These are phyloP conservation scores for Leishmania martiniquensis DNA, from an alignment of 208 protist genomes.

Conservation along the genomic window DNA sequence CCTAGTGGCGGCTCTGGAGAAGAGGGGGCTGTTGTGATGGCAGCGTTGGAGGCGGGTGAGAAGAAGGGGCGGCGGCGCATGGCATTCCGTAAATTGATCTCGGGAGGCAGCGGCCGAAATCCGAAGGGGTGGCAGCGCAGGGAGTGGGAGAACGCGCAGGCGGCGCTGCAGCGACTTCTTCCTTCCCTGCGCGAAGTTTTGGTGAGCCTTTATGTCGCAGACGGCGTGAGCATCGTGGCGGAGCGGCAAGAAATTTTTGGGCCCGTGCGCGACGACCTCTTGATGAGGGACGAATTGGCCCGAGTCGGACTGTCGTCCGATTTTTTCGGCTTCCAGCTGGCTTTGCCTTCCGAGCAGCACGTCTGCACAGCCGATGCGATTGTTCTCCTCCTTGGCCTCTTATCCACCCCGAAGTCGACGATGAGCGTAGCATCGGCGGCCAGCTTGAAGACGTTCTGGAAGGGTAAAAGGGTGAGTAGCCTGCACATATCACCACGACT, in stretches of 20 bases:
- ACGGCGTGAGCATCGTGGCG: slow-evolving; percentile 24
- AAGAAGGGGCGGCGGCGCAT: not conserved
- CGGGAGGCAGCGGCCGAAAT: not conserved
- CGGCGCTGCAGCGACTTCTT: slow-evolving; percentile 25
- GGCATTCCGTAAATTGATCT: slow-evolving; percentile 31
- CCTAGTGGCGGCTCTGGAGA: not conserved
- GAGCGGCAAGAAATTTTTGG: slow-evolving; percentile 34
- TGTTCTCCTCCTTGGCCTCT: slow-evolving; percentile 27
- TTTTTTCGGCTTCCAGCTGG: slow-evolving; percentile 34
- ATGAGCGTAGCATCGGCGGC: not conserved
- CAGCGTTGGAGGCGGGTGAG: not conserved
- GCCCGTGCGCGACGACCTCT: slow-evolving; percentile 28
- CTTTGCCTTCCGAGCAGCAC: slow-evolving; percentile 39
- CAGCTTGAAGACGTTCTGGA: not conserved
- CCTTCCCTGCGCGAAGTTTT: slow-evolving; percentile 30
- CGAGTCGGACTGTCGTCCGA: slow-evolving; percentile 30
- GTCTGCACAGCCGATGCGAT: slow-evolving; percentile 39
- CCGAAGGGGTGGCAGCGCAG: slow-evolving; percentile 21
- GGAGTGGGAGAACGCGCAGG: slow-evolving; percentile 32
- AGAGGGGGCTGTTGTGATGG: not conserved
- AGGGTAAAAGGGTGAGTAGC: not conserved
- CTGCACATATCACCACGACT: not conserved
- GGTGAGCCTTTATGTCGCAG: slow-evolving; percentile 25
- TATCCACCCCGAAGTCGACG: not conserved
- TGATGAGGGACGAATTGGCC: slow-evolving; percentile 35